phyloP scores from a whole-genome alignment of 768 basidiomycete species.

The Lenzites betulinus region DNA sequence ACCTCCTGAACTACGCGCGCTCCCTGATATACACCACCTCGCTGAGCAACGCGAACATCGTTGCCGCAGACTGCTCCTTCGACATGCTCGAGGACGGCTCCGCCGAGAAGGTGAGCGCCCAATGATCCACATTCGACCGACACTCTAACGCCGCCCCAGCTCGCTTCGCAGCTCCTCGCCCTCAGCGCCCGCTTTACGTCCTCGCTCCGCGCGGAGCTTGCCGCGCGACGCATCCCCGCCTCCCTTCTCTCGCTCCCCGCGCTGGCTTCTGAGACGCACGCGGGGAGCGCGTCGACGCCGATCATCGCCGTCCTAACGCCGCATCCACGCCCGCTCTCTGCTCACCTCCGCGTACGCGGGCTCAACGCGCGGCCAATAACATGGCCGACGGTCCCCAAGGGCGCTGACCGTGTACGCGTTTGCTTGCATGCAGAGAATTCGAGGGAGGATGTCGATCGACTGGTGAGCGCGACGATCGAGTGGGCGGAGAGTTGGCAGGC shows the following conservation, averaged over 20 bases:
- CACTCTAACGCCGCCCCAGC: constrained; percentile 26
- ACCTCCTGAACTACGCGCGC: constrained; percentile 90
- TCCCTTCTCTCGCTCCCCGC: constrained; percentile 35
- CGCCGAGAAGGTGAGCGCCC: constrained; percentile 50
- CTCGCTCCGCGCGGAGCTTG: constrained; percentile 33
- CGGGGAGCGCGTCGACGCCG: constrained; percentile 52
- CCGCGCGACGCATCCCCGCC: constrained; percentile 27
- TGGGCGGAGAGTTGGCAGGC: constrained; percentile 28
- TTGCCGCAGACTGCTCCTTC: constrained; percentile 76
- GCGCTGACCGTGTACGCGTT: constrained; percentile 82
- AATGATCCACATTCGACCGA: constrained; percentile 21
- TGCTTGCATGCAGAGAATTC: constrained; percentile 85
- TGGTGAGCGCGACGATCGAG: constrained; percentile 37
- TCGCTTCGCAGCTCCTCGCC: constrained; percentile 43
- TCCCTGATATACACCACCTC: constrained; percentile 92
- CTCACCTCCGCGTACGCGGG: constrained; percentile 52
- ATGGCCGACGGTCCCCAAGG: constrained; percentile 89
- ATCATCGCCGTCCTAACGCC: constrained; percentile 86
- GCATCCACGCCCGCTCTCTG: constrained; percentile 73
- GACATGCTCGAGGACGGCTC: constrained; percentile 74
- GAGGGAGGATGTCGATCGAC: constrained; percentile 55
- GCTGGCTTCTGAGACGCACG: constrained; percentile 28
- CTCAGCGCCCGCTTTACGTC: constrained; percentile 44
- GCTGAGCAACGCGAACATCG: constrained; percentile 71
- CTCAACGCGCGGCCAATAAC: constrained; percentile 77